Evolutionary conservation across 805 yeast species (phyloP), one percentile per base, ranked within the genome.

Genomic region (Ogataea paraovalis): DNA sequence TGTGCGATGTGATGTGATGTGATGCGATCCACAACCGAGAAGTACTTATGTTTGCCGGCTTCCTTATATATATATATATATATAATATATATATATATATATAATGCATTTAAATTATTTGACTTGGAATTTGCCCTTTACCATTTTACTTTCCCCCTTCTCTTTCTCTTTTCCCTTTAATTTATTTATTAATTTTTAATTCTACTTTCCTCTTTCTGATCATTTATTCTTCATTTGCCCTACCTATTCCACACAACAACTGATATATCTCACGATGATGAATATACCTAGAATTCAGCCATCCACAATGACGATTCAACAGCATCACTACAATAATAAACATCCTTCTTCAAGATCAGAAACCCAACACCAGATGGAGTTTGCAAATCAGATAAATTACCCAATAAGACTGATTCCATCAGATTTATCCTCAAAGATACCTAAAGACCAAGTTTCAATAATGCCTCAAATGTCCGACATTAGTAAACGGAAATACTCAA

Each of bases 401-500:
- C 68, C 68, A 3, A 55, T 65, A 32, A 54, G 52, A 23, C 42
- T 45, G 16, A 42, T 53, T 8, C 50, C 65, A 2, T n/a, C 40
- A 1, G 53, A 49, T 16, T 39, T 55, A 4, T 20, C 30, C 19
- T 32, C 47, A 1, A 39, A 43, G 39, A 52, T 58, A 5, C 59
- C 63, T 0, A 39, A 41, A 42, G 62, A 59, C 33, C 62, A 59
- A 48, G 44, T 47, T 18, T 45, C 50, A 3, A 44, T 55, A 22
- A 47, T 65, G 5, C 65, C 68, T 6, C 30, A 42, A 21, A 22
- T 28, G 3, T 40, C 44, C 4, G 10, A 46, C 18, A 65, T 66
- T 22, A 42, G 51, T 13, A 61, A 57, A 42, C 74, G 77, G 57
- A 80, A 80, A 55, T 87, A 87, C 60, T 82, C 87, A 10, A 85